phyloP scores from a whole-genome alignment of 2,329 filamentous ascomycete species.

The Clonostachys solani region DNA sequence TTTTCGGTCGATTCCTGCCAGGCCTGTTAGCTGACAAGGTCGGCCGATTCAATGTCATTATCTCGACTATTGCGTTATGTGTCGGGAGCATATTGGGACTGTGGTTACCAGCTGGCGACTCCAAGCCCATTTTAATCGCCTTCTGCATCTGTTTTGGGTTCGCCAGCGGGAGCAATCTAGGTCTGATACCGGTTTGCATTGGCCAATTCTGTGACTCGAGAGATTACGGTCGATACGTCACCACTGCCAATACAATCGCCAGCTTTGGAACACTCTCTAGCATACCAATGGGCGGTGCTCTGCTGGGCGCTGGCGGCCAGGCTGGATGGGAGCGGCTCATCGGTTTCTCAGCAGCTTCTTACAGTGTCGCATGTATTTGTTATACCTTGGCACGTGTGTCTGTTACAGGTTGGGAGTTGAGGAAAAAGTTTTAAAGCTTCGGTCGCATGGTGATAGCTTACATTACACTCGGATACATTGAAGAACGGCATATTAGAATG shows the following conservation, averaged over 20 bases:
- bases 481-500: too few relatives aligned
- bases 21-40: constrained; percentile 64
- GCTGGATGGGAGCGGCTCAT: too few relatives aligned
- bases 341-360: too few relatives aligned
- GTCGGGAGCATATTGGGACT: constrained; percentile 32
- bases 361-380: too few relatives aligned
- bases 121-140: constrained; percentile 15
- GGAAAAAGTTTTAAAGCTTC: too few relatives aligned
- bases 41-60: constrained; percentile 63
- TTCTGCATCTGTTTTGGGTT: constrained; percentile 68
- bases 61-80: constrained; percentile 61
- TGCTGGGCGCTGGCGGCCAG: too few relatives aligned
- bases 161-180: constrained; percentile 65
- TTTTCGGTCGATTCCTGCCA: constrained; percentile 58
- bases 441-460: too few relatives aligned
- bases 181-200: constrained; percentile 67
- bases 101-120: constrained; percentile 46
- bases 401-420: too few relatives aligned
- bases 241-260: constrained; percentile 66
- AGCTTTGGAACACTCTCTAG: constrained; percentile 54
- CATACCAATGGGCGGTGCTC: constrained; percentile 37
- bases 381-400: too few relatives aligned
- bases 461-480: too few relatives aligned
- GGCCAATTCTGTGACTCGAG: constrained; percentile 66
- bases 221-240: constrained; percentile 66